Evolutionary conservation across 1,284 basidiomycete species (phyloP).

Genomic region (Ganoderma lucidum): DNA sequence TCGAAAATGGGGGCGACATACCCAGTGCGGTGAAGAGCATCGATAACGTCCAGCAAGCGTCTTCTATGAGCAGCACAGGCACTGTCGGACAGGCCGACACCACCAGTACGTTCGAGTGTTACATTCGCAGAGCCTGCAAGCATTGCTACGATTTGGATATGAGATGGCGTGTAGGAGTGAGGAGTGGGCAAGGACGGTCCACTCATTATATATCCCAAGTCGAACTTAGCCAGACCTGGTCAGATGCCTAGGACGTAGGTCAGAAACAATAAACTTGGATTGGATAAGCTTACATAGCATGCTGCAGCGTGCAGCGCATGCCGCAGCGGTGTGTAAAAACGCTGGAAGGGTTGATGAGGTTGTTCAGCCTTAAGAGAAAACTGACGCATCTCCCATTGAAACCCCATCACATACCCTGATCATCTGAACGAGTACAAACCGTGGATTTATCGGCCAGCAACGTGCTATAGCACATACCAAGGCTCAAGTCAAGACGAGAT

Average conservation of each 20-base stretch:
- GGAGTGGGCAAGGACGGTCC: not conserved
- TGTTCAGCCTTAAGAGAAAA: no score
- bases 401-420: no score
- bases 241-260: not conserved
- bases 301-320: not conserved
- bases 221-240: not conserved
- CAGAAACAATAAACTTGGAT: not conserved
- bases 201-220: not conserved
- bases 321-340: not conserved
- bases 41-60: conserved; percentile 58
- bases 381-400: no score
- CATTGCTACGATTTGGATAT: not conserved
- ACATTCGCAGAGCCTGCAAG: no score
- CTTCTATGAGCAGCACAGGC: conserved; percentile 46
- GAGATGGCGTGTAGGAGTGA: not conserved
- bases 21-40: conserved; percentile 64
- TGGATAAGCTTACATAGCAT: not conserved
- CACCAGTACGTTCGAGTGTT: not conserved
- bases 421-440: no score
- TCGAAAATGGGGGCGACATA: conserved; percentile 33
- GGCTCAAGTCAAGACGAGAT: no score
- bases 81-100: conserved; percentile 53
- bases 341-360: no score
- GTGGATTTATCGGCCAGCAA: no score
- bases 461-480: no score